A percentile compares a stretch with the other conserved stretches of the same genome.
Evolutionary conservation across 2,329 filamentous ascomycete genomes (phyloP).

Genomic region (Talaromyces albobiverticillius): DNA sequence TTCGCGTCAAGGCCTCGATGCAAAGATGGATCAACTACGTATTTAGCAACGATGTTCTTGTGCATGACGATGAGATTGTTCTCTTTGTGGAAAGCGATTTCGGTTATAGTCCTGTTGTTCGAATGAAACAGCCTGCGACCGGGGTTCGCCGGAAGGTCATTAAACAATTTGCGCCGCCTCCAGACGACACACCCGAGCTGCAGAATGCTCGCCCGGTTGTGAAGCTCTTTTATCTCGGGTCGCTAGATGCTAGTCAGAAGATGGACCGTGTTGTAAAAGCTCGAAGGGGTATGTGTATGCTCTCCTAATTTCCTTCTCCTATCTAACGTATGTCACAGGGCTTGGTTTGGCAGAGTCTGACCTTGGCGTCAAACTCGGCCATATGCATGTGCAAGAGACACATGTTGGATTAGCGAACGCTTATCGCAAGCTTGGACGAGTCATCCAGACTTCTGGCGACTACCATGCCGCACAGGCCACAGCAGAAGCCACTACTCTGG

Average conservation of each 20-base stretch:
- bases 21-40: conserved; percentile 96
- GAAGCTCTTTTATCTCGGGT: conserved; percentile 91
- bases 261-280: conserved; percentile 91
- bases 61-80: conserved; percentile 94
- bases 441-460: conserved; percentile 89
- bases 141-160: conserved; percentile 91
- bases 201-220: conserved; percentile 85
- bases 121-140: conserved; percentile 94
- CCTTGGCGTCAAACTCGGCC: conserved; percentile 83
- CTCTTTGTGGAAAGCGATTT: conserved; percentile 99
- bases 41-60: conserved; percentile 86
- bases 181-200: conserved; percentile 94
- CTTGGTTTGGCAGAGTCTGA: conserved; percentile 90
- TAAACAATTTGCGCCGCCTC: conserved; percentile 96
- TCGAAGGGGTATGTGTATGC: conserved; percentile 65
- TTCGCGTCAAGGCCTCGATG: conserved; percentile 79
- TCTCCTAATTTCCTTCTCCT: conserved; percentile 17
- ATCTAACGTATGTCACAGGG: conserved; percentile 50
- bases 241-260: conserved; percentile 97
- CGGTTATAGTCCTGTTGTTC: conserved; percentile 91
- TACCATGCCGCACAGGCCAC: conserved; percentile 96
- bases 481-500: conserved; percentile 89
- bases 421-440: conserved; percentile 91
- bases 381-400: conserved; percentile 85
- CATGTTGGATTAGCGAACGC: conserved; percentile 84